Conservation (phyloP, 768 basidiomycete species). For the Pisolithus marmoratus region DNA sequence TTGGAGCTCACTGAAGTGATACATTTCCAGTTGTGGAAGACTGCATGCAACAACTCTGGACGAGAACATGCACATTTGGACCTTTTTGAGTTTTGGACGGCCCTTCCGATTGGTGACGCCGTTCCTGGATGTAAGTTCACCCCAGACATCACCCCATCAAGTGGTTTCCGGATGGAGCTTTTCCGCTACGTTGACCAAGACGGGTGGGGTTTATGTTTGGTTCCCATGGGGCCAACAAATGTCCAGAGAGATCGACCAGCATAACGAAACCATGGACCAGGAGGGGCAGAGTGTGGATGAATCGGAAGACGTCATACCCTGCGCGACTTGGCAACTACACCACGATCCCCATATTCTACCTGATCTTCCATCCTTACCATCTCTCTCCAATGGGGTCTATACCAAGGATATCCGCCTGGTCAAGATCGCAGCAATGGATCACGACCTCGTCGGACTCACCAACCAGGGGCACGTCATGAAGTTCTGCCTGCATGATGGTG, state of each 20-base stretch:
- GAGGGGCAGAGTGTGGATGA: constrained; percentile 27
- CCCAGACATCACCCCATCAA: constrained; percentile 47
- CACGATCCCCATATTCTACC: constrained; percentile 55
- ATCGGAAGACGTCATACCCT: constrained; percentile 44
- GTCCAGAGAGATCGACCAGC: constrained; percentile 28
- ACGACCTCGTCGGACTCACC: constrained; percentile 73
- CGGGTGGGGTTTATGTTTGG: constrained; percentile 72
- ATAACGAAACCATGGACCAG: constrained; percentile 43
- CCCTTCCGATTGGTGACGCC: constrained; percentile 54
- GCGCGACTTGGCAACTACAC: constrained; percentile 53
- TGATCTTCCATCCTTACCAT: constrained; percentile 54
- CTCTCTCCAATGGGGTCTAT: constrained; percentile 27
- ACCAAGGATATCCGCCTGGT: constrained; percentile 46
- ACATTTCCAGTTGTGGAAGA: constrained; percentile 61
- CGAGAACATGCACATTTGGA: constrained; percentile 57
- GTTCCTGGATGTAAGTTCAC: constrained; percentile 35
- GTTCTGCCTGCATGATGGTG: constrained; percentile 41
- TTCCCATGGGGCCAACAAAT: constrained; percentile 57
- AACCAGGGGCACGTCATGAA: constrained; percentile 73
- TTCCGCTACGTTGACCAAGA: constrained; percentile 64
- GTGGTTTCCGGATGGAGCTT: constrained; percentile 81
- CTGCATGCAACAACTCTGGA: constrained; percentile 67
- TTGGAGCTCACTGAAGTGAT: neutral
- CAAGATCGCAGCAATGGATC: constrained; percentile 76
- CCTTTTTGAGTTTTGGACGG: constrained; percentile 71